Conservation (phyloP, 306 rosid genomes). For the Urtica urens region DNA sequence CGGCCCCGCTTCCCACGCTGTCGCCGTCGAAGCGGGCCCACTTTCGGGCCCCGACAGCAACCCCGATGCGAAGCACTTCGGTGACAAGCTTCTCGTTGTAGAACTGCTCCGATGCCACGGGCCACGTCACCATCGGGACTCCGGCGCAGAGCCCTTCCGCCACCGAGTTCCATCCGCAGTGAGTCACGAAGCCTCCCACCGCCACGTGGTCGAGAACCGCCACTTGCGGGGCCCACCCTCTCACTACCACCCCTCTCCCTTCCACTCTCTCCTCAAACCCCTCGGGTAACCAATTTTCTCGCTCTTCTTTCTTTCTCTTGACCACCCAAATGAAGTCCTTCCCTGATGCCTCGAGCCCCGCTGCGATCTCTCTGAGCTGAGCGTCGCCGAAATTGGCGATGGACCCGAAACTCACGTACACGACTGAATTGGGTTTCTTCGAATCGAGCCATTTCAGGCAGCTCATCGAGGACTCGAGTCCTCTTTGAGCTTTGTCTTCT, state of each 20-base stretch:
- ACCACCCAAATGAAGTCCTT: slow-evolving; percentile 32
- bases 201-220: slow-evolving; percentile 28
- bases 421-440: slow-evolving; percentile 21
- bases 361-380: slow-evolving; percentile 31
- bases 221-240: slow-evolving; percentile 33
- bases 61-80: slow-evolving; percentile 19
- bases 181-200: slow-evolving; percentile 35
- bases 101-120: slow-evolving; percentile 25
- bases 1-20: slow-evolving; percentile 6
- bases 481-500: slow-evolving; percentile 15
- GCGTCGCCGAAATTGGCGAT: slow-evolving; percentile 9
- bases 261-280: slow-evolving; percentile 31
- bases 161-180: slow-evolving; percentile 39
- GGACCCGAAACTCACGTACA: slow-evolving; percentile 28
- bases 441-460: slow-evolving; percentile 27
- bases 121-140: slow-evolving; percentile 36
- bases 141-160: slow-evolving; percentile 30
- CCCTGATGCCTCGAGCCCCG: slow-evolving; percentile 24
- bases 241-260: slow-evolving; percentile 22
- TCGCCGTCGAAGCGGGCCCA: slow-evolving; percentile 9
- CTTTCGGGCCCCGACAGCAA: slow-evolving; percentile 18
- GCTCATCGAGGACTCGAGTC: slow-evolving; percentile 12
- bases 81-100: slow-evolving; percentile 27
- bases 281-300: slow-evolving; percentile 17
- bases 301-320: slow-evolving; percentile 2